phyloP scores from a whole-genome alignment of 495 filamentous ascomycete species.

The Penicillium flavigenum region DNA sequence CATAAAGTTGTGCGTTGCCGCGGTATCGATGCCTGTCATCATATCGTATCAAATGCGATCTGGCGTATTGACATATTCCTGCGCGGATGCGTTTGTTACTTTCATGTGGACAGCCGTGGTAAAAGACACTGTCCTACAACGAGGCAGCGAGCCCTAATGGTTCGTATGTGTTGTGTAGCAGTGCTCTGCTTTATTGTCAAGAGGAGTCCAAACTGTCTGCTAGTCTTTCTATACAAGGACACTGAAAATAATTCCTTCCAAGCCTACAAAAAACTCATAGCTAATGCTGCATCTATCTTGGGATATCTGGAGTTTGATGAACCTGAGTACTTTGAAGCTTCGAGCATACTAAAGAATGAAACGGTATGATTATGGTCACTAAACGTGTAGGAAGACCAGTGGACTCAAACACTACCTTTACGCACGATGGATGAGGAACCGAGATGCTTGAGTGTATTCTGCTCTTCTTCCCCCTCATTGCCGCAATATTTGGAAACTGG shows the following conservation, averaged over 20 bases:
- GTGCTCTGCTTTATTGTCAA: not conserved
- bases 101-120: not conserved
- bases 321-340: slow-evolving; percentile 54
- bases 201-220: not conserved
- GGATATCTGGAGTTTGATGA: slow-evolving; percentile 66
- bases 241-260: slow-evolving; percentile 26
- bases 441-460: slow-evolving; percentile 44
- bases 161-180: not conserved
- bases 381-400: slow-evolving; percentile 41
- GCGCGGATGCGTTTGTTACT: too few species aligned
- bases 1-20: too few species aligned
- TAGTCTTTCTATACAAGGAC: not conserved
- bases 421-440: slow-evolving; percentile 54
- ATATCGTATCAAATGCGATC: too few species aligned
- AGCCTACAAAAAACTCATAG: slow-evolving; percentile 20
- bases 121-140: not conserved
- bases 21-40: too few species aligned
- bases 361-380: slow-evolving; percentile 49
- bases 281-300: slow-evolving; percentile 40
- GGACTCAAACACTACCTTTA: slow-evolving; percentile 55
- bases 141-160: not conserved
- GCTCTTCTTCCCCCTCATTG: slow-evolving; percentile 25
- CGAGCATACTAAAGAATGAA: slow-evolving; percentile 46
- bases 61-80: too few species aligned
- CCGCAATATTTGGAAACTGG: slow-evolving; percentile 56